Percentiles rank a stretch among this genome's conserved stretches.
These are phyloP conservation scores for Brassica carinata DNA, from an alignment of 345 rosid species.

Conservation along the genomic window DNA sequence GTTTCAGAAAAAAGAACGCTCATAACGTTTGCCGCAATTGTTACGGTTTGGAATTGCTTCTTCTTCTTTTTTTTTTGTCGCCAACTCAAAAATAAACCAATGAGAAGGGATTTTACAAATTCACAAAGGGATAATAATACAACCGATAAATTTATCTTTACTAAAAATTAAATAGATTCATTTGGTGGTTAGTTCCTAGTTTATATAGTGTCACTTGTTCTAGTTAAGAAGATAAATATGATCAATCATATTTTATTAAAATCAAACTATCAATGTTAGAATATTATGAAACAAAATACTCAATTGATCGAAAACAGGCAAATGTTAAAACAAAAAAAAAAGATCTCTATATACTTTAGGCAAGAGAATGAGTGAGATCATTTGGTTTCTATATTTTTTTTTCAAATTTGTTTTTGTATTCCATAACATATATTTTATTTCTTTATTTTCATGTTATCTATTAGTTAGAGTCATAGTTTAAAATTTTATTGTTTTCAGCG, in stretches of 20 bases:
- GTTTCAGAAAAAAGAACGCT: not conserved
- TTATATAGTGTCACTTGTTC: not conserved
- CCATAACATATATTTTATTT: too few species aligned
- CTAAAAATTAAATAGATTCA: too few species aligned
- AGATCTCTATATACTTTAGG: too few species aligned
- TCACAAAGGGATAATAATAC: not conserved
- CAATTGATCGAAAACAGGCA: not conserved
- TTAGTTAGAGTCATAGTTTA: too few species aligned
- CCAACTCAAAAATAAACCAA: not conserved
- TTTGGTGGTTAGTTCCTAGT: not conserved
- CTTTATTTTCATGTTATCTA: too few species aligned
- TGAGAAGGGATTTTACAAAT: not conserved
- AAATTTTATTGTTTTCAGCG: too few species aligned
- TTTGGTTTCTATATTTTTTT: too few species aligned
- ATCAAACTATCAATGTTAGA: not conserved
- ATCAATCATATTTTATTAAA: not conserved
- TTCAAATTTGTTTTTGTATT: too few species aligned
- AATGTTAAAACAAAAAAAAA: not conserved
- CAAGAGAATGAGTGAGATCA: too few species aligned
- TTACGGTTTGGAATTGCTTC: not conserved
- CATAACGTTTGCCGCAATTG: not conserved
- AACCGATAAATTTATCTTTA: not conserved
- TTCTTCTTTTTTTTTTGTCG: not conserved
- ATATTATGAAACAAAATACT: not conserved
- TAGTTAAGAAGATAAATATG: not conserved